Percentiles rank a stretch among this genome's conserved stretches.
These are phyloP conservation scores for Epichloe glyceriae DNA, from an alignment of 2,329 filamentous ascomycete species.

Conservation along the genomic window DNA sequence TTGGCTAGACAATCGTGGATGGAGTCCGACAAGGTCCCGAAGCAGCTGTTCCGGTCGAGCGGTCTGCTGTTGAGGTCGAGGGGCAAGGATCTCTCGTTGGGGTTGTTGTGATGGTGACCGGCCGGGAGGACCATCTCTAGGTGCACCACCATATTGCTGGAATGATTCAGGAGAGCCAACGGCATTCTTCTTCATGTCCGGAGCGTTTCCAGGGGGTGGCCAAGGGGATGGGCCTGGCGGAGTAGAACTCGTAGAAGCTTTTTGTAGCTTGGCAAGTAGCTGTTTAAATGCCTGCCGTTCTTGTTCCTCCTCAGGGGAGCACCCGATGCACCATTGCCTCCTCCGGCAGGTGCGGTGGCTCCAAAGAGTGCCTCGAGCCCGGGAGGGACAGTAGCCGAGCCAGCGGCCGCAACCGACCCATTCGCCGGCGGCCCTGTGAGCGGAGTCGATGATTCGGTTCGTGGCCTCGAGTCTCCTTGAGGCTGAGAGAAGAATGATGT, in stretches of 20 bases:
- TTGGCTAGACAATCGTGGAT: slow-evolving; percentile 42
- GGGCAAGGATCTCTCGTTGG: slow-evolving; percentile 40
- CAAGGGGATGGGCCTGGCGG: slow-evolving; percentile 31
- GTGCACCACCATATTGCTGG: slow-evolving; percentile 32
- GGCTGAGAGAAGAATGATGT: slow-evolving; percentile 57
- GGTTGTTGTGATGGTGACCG: slow-evolving; percentile 24
- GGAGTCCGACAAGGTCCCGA: slow-evolving; percentile 47
- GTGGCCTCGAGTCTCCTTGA: slow-evolving; percentile 38
- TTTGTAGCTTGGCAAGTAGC: slow-evolving; percentile 69
- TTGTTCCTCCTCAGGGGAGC: slow-evolving; percentile 51
- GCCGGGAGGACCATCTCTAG: slow-evolving; percentile 30
- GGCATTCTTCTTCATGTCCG: slow-evolving; percentile 20
- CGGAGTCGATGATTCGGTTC: slow-evolving; percentile 35
- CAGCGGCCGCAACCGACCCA: slow-evolving; percentile 3
- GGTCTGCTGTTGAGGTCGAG: slow-evolving; percentile 36
- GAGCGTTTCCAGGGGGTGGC: slow-evolving; percentile 23
- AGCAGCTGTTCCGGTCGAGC: slow-evolving; percentile 46
- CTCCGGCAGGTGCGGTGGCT: neutral
- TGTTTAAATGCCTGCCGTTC: slow-evolving; percentile 81
- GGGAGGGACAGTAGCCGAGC: slow-evolving; percentile 2
- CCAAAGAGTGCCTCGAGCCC: slow-evolving; percentile 5
- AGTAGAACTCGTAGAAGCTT: slow-evolving; percentile 34
- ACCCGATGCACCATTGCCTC: neutral
- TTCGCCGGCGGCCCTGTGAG: slow-evolving; percentile 19
- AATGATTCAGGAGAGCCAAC: slow-evolving; percentile 36